Evolutionary conservation across 306 rosid species (phyloP).

Genomic region (Rosa rugosa): DNA sequence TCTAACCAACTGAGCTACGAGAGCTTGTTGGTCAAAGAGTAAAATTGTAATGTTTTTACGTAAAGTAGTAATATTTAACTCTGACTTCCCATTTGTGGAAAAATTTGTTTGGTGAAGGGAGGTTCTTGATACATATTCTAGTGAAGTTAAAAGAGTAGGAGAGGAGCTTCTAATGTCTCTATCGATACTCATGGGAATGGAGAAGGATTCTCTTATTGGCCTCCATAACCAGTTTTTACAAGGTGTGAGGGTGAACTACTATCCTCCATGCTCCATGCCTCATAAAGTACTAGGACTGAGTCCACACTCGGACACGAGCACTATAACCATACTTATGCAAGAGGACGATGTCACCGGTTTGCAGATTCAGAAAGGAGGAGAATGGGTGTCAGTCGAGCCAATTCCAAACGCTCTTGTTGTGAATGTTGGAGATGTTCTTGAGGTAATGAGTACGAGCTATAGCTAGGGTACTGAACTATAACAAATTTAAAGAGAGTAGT

Average conservation of each 20-base stretch:
- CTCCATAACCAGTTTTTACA: conserved; percentile 31
- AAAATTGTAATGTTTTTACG: no score
- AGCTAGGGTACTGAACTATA: background rate
- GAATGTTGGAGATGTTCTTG: conserved; percentile 41
- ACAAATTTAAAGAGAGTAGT: background rate
- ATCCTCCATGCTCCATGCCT: conserved; percentile 42
- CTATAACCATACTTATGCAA: conserved; percentile 44
- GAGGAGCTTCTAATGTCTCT: conserved; percentile 28
- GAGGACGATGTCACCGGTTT: conserved; percentile 27
- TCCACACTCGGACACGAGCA: conserved; percentile 43
- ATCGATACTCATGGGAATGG: conserved; percentile 33
- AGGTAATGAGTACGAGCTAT: conserved; percentile 4
- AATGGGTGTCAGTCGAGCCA: conserved; percentile 41
- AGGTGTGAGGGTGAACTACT: conserved; percentile 27
- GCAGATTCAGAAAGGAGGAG: conserved; percentile 37
- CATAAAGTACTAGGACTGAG: conserved; percentile 40
- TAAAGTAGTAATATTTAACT: no score
- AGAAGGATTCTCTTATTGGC: conserved; percentile 28
- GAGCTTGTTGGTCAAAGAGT: background rate
- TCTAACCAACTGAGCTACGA: conserved; percentile 9
- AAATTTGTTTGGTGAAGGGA: conserved; percentile 21
- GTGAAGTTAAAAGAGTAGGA: conserved; percentile 33
- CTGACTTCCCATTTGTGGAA: background rate
- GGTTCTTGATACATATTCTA: conserved; percentile 30
- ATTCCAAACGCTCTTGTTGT: conserved; percentile 35